Percentiles rank a stretch among this genome's conserved stretches.
These are phyloP conservation scores for Solanum pennellii DNA, from an alignment of 257 asterid genomes.

Conservation along the genomic window DNA sequence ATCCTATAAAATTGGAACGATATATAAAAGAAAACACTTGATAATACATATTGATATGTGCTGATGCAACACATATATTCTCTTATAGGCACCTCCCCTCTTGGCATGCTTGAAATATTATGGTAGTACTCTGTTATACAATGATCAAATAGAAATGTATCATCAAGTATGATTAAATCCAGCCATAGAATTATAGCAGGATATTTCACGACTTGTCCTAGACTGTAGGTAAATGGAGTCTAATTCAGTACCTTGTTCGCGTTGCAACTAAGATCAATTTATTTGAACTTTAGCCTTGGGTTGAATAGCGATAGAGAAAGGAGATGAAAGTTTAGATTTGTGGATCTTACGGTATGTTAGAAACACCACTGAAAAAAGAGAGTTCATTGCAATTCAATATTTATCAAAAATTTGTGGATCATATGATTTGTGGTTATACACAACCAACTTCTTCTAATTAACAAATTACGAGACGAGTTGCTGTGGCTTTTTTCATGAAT, in stretches of 20 bases:
- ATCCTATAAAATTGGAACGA: conserved; percentile 8
- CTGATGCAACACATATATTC: not conserved
- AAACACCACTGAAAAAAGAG: not conserved
- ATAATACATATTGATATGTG: not conserved
- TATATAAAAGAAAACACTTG: not conserved
- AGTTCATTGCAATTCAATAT: not conserved
- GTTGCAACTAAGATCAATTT: not conserved
- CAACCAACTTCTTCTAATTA: not conserved
- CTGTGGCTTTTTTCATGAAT: not conserved
- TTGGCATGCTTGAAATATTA: not conserved
- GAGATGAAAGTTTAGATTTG: not conserved
- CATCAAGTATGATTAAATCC: not conserved
- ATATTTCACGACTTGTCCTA: not conserved
- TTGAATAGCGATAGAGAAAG: not conserved
- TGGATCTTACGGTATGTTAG: not conserved
- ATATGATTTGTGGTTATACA: not conserved
- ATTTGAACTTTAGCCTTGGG: not conserved
- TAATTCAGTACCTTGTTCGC: not conserved
- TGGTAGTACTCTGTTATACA: not conserved
- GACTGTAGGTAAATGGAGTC: not conserved
- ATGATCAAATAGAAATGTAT: not conserved
- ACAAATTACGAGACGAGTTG: not conserved
- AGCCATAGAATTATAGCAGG: not conserved
- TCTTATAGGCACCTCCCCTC: not conserved
- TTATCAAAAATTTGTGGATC: not conserved